Percentiles rank a stretch among this genome's conserved stretches.
Conservation (phyloP, 768 basidiomycete genomes). For the Daedalea quercina region DNA sequence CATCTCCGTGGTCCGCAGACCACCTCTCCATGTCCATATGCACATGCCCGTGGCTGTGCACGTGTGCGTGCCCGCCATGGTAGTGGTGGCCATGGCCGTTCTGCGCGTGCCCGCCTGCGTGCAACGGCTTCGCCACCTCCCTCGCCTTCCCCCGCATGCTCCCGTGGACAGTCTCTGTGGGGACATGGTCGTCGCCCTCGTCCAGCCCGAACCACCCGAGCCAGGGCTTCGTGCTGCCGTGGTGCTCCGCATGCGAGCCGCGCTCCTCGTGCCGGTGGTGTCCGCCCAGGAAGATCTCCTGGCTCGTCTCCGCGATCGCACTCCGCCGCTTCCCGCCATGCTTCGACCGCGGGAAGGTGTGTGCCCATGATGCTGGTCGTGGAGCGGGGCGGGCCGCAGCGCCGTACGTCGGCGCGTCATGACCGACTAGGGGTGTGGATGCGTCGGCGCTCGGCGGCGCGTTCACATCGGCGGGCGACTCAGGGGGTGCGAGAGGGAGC, state of each 20-base stretch:
- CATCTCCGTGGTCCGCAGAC: constrained; percentile 12
- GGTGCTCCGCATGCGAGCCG: constrained; percentile 15
- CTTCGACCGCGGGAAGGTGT: not conserved
- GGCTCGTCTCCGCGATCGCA: constrained; percentile 1
- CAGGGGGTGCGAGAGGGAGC: constrained; percentile 10
- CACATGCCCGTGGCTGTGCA: constrained; percentile 16
- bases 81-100: constrained; percentile 3
- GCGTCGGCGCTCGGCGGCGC: not conserved
- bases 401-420: not conserved
- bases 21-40: constrained; percentile 15
- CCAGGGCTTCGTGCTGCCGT: constrained; percentile 13
- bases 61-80: constrained; percentile 9
- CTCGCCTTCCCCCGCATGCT: not conserved
- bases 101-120: not conserved
- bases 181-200: constrained; percentile 1
- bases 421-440: not conserved
- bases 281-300: constrained; percentile 18
- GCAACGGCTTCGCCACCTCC: too few species aligned
- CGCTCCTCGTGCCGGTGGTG: constrained; percentile 24
- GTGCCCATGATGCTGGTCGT: not conserved
- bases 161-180: not conserved
- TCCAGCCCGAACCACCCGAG: constrained; percentile 1
- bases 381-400: not conserved
- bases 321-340: not conserved
- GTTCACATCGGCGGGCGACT: constrained; percentile 3